Evolutionary conservation across 768 basidiomycete genomes (phyloP).

Genomic region (Phanerodontia chrysosporium): DNA sequence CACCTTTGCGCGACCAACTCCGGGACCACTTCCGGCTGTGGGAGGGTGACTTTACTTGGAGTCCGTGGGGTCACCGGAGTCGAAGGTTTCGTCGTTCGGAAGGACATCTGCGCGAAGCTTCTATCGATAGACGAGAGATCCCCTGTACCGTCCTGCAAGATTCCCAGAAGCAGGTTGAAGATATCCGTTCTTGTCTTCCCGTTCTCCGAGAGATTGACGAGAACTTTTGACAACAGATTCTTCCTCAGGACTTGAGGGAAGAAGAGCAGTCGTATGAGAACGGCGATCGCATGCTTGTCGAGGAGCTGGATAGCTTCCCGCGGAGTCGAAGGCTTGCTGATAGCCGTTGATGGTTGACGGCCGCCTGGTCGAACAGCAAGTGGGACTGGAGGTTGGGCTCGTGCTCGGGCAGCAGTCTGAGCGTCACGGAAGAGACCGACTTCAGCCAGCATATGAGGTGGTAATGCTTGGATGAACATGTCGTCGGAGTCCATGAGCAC

Average conservation of each 20-base stretch:
- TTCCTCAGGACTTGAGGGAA: conserved; percentile 92
- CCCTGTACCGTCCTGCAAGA: conserved; percentile 92
- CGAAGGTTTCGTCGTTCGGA: conserved; percentile 54
- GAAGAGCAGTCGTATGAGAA: conserved; percentile 89
- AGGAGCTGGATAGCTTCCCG: conserved; percentile 92
- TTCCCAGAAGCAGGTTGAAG: conserved; percentile 90
- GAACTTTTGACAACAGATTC: conserved; percentile 79
- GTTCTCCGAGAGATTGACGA: conserved; percentile 96
- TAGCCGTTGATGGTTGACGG: conserved; percentile 17
- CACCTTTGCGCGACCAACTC: conserved; percentile 93
- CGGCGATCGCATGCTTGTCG: conserved; percentile 85
- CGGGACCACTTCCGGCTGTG: conserved; percentile 79
- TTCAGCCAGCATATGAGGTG: conserved; percentile 84
- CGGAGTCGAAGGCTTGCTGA: conserved; percentile 49
- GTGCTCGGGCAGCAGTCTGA: conserved; percentile 2
- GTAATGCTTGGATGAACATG: conserved; percentile 74
- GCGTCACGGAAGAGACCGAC: conserved; percentile 65
- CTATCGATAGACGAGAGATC: conserved; percentile 90
- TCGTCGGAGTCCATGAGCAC: conserved; percentile 88
- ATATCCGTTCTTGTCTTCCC: conserved; percentile 85
- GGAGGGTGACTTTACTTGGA: conserved; percentile 55
- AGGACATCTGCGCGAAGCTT: conserved; percentile 88
- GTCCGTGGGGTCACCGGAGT: conserved; percentile 38
- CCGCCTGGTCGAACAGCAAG: not conserved
- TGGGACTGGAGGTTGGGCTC: not conserved